Evolutionary conservation across 2,329 filamentous ascomycete genomes (phyloP).

Genomic region (Elsinoe batatas): DNA sequence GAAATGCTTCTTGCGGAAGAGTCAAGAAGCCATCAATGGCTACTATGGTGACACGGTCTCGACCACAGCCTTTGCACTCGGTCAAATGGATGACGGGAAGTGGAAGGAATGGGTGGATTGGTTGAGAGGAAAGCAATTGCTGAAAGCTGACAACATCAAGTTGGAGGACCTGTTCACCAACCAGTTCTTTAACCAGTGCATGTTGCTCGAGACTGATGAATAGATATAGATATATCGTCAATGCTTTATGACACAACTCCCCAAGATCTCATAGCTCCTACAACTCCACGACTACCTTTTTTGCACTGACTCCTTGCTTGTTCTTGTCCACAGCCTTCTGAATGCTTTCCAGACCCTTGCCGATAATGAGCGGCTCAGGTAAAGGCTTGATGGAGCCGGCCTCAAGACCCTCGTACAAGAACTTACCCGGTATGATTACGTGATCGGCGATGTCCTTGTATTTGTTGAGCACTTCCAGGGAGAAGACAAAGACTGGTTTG

Average conservation of each 20-base stretch:
- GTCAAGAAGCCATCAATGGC: constrained; percentile 23
- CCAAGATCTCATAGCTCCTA: neutral
- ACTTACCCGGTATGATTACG: constrained; percentile 27
- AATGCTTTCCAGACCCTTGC: constrained; percentile 30
- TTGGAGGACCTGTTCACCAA: neutral
- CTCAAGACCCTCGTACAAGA: constrained; percentile 25
- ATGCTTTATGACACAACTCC: no score
- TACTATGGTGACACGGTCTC: constrained; percentile 27
- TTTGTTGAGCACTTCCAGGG: constrained; percentile 15
- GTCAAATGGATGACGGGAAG: constrained; percentile 9
- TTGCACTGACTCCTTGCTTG: constrained; percentile 31
- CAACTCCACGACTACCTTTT: constrained; percentile 30
- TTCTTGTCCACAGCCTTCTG: constrained; percentile 29
- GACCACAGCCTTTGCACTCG: neutral
- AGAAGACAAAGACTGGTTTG: constrained; percentile 22
- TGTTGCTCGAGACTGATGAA: constrained; percentile 2
- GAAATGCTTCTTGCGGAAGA: constrained; percentile 20
- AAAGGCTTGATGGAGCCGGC: constrained; percentile 23
- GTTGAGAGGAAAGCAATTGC: neutral
- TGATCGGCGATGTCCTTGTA: constrained; percentile 23
- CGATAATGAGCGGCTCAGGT: constrained; percentile 30
- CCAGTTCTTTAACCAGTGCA: constrained; percentile 8
- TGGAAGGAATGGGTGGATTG: constrained; percentile 12
- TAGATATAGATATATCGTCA: neutral
- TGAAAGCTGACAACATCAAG: constrained; percentile 1